Base-by-base conservation (phyloP, 176 grass and related monocot genomes). In the Musa troglodytarum region DNA sequence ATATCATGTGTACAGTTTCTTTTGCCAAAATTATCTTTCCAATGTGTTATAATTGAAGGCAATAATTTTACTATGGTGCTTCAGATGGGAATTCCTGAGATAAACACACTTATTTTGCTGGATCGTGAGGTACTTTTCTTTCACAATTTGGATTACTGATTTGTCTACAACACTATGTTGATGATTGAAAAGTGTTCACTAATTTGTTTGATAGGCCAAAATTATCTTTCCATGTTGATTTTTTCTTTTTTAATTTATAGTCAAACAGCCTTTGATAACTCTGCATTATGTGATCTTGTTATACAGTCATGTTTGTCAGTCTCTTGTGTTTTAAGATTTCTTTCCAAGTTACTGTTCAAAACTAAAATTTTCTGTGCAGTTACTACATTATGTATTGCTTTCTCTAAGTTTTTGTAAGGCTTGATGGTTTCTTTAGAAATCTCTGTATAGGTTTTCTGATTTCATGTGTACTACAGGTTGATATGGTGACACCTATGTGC, bases 401-500 rank as follows among this genome's bases (percentile, higher is more conserved):
- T 2, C 12, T 49, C 19, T 19, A 49, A 19, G 66, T 49, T 49
- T 4, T 68, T 10, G 6, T 24, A 65, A 21, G 57, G 57, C 57
- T n/a, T 61, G 57, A 61, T 61, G 57, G 2, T 20, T 43, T 43
- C 34, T 43, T 26, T 23, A 13, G 26, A 25, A 26, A 4, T 11
- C 19, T 16, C 49, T 2, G 16, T 49, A 50, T 51, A 50, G 50
- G 3, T 70, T 70, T 16, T 16, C 21, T 55, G 23, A 55, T 74
- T 15, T 55, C 24, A 26, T 12, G 11, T 61, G 52, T 15, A 11
- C 70, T 82, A 77, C 84, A 98, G 90, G 94, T 98, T 82, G 94
- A 93, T 83, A 85, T 98, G 90, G 86, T 98, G 78, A 98, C 94
- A 76, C 94, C 90, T 11, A 91, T 98, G 94, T 98, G 94, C 74